phyloP scores from a whole-genome alignment of 2,329 filamentous ascomycete species.

The Apiospora marii region DNA sequence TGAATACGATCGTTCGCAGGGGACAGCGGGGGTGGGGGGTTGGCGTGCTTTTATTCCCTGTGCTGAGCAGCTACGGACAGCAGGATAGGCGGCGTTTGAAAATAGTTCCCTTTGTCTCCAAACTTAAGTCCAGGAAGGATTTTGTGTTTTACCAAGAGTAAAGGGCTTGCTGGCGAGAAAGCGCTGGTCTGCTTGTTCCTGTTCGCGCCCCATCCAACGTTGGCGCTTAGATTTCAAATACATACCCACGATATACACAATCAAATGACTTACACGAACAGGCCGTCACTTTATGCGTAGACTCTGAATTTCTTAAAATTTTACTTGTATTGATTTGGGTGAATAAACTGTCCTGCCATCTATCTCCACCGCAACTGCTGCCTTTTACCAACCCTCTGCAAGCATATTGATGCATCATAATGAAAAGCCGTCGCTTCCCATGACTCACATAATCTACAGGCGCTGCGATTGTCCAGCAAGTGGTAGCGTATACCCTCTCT shows the following conservation, averaged over 20 bases:
- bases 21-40: no score
- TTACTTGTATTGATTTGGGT: constrained; percentile 10
- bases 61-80: background rate
- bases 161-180: background rate
- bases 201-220: background rate
- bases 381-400: background rate
- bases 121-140: background rate
- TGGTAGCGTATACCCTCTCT: background rate
- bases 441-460: background rate
- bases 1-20: background rate
- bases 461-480: background rate
- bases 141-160: background rate
- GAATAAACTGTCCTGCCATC: background rate
- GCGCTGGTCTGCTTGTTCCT: background rate
- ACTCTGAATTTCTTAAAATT: background rate
- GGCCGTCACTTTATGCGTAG: background rate
- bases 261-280: no score
- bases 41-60: background rate
- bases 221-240: no score
- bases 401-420: background rate
- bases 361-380: background rate
- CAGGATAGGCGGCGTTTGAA: background rate
- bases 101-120: background rate
- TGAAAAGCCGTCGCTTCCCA: background rate
- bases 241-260: no score